Evolutionary conservation across 169 alveolate genomes (phyloP).

Genomic region (Pseudocohnilembus persalinus): DNA sequence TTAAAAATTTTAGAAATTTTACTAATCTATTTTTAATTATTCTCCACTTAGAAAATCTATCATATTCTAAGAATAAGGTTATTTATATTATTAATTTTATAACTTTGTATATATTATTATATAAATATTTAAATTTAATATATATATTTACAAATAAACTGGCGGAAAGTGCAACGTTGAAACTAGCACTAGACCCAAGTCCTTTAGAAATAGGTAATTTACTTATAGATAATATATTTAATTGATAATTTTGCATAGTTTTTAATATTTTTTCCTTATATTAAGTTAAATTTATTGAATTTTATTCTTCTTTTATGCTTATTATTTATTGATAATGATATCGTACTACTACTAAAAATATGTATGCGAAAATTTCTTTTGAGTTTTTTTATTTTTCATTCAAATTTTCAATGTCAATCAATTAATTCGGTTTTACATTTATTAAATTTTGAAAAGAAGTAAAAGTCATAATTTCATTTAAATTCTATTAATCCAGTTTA

Average conservation of each 20-base stretch:
- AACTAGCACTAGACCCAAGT: slow-evolving; percentile 66
- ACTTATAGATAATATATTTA: slow-evolving; percentile 23
- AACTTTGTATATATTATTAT: neutral
- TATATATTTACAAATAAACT: slow-evolving; percentile 32
- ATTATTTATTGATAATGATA: no score
- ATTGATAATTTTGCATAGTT: no score
- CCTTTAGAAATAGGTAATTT: slow-evolving; percentile 65
- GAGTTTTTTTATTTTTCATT: no score
- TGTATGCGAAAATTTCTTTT: no score
- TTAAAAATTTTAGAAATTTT: slow-evolving; percentile 14
- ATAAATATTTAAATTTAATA: slow-evolving; percentile 2
- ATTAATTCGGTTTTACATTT: no score
- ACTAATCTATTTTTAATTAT: slow-evolving; percentile 8
- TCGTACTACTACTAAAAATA: no score
- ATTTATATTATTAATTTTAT: neutral
- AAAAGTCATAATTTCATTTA: no score
- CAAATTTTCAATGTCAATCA: no score
- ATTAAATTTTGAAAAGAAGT: no score
- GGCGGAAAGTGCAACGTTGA: slow-evolving; percentile 44
- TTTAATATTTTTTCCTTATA: neutral
- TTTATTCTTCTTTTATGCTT: neutral
- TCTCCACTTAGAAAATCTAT: neutral
- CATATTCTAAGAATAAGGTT: neutral
- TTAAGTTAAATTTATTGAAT: neutral
- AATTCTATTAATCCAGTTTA: no score